Evolutionary conservation across 129 eudicot genomes (phyloP).

Genomic region (Dittrichia graveolens): DNA sequence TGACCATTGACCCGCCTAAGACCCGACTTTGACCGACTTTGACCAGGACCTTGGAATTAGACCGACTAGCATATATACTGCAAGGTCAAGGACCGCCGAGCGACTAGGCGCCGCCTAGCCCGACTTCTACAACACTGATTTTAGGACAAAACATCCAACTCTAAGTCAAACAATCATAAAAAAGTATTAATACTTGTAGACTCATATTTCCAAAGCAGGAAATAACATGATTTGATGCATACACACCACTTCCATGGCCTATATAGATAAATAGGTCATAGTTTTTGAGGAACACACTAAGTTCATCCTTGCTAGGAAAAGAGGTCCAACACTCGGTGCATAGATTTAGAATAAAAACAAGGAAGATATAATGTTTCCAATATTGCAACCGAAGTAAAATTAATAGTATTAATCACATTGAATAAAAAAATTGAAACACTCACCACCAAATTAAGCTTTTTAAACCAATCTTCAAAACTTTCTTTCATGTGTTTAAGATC

Average conservation of each 20-base stretch:
- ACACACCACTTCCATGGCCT: conserved; percentile 87
- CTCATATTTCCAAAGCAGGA: too few species aligned
- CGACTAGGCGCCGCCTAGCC: too few species aligned
- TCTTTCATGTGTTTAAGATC: conserved; percentile 64
- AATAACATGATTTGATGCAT: background rate
- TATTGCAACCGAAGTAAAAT: background rate
- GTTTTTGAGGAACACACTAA: conserved; percentile 45
- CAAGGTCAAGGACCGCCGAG: too few species aligned
- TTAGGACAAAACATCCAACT: conserved; percentile 63
- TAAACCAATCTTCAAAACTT: conserved; percentile 65
- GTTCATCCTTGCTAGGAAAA: conserved; percentile 55
- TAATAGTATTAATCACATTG: too few species aligned
- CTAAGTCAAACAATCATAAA: conserved; percentile 32
- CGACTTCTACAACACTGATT: too few species aligned
- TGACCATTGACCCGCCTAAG: too few species aligned
- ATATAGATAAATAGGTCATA: conserved; percentile 68
- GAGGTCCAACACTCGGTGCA: conserved; percentile 65
- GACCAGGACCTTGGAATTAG: too few species aligned
- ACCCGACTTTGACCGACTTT: too few species aligned
- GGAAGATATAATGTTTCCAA: background rate
- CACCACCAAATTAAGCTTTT: conserved; percentile 58
- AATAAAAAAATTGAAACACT: background rate
- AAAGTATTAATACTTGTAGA: background rate
- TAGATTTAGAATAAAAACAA: background rate
- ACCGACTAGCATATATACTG: too few species aligned